Base-by-base conservation (phyloP, 768 basidiomycete species). In the Clitopilus hobsonii region DNA sequence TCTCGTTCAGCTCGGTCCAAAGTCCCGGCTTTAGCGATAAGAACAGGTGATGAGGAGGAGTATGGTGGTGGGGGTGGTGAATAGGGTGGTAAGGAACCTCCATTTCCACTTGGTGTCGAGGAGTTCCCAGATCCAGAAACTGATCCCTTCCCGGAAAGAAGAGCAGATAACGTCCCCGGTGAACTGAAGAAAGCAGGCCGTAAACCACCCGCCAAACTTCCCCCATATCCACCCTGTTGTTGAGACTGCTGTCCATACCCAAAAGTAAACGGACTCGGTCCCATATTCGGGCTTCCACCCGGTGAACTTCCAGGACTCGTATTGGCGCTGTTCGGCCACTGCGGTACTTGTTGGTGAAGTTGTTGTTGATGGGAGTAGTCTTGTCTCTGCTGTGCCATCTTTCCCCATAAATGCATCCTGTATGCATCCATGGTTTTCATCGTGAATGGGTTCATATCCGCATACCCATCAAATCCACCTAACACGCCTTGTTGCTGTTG, bases 391-490 rank as follows among this genome's bases (percentile, higher is more conserved):
- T 84, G 78, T 0, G 92, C 92, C 84, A 96, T 90, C 71, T 88
- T 83, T 28, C 86, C 83, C 94, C 94, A 96, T 0, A 97, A 76
- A 58, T 96, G 94, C 89, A 94, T 94, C 38, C 94, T 82, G 66
- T 88, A 88, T 66, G 85, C 81, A 70, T 95, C 93, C 60, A 95
- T 74, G 1, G 81, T 84, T 76, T 92, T 94, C 77, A 95, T 82
- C 2, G 89, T 94, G 70, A 94, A 94, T 11, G 86, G 85, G 60
- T 91, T 92, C 58, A 76, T 66, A 60, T 94, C 92, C 22, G 86
- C 76, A 69, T 91, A 94, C 14, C 83, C 77, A 55, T 93, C 89
- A 69, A 94, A 91, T 1, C 80, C 78, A 36, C 70, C 72, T 41
- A 69, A 54, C 57, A 28, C 49, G 23, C 49, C 24, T 18, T 45